Evolutionary conservation across 2,329 filamentous ascomycete genomes (phyloP).

Genomic region (Xylaria sp.): DNA sequence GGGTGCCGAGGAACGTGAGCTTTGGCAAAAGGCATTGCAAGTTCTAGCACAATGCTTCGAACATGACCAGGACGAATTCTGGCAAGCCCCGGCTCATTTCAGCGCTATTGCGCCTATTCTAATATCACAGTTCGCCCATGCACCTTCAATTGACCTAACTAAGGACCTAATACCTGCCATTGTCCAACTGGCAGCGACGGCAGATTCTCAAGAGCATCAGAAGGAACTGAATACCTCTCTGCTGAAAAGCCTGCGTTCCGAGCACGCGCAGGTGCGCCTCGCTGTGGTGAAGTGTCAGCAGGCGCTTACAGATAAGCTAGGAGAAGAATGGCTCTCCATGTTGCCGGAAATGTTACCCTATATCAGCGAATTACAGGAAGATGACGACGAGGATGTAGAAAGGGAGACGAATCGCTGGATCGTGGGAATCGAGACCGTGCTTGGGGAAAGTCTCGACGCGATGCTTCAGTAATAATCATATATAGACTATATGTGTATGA

Average conservation of each 20-base stretch:
- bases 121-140: slow-evolving; percentile 71
- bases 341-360: slow-evolving; percentile 96
- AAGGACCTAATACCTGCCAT: slow-evolving; percentile 77
- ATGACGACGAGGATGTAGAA: slow-evolving; percentile 95
- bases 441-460: slow-evolving; percentile 90
- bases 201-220: slow-evolving; percentile 88
- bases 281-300: slow-evolving; percentile 87
- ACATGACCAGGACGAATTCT: slow-evolving; percentile 95
- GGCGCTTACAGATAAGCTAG: slow-evolving; percentile 79
- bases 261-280: slow-evolving; percentile 77
- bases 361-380: slow-evolving; percentile 95
- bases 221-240: slow-evolving; percentile 86
- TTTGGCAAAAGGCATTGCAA: slow-evolving; percentile 77
- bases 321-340: slow-evolving; percentile 93
- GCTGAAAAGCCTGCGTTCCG: slow-evolving; percentile 80
- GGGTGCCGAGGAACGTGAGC: slow-evolving; percentile 63
- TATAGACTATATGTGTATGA: slow-evolving; percentile 1
- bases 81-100: slow-evolving; percentile 93
- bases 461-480: slow-evolving; percentile 78
- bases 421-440: slow-evolving; percentile 83
- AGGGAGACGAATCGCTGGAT: slow-evolving; percentile 92
- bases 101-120: slow-evolving; percentile 75
- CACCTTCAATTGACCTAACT: slow-evolving; percentile 54
- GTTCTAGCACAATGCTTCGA: slow-evolving; percentile 82
- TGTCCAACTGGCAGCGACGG: slow-evolving; percentile 81